Base-by-base conservation (phyloP, 2,329 filamentous ascomycete genomes). In the Colletotrichum ledebouriae region DNA sequence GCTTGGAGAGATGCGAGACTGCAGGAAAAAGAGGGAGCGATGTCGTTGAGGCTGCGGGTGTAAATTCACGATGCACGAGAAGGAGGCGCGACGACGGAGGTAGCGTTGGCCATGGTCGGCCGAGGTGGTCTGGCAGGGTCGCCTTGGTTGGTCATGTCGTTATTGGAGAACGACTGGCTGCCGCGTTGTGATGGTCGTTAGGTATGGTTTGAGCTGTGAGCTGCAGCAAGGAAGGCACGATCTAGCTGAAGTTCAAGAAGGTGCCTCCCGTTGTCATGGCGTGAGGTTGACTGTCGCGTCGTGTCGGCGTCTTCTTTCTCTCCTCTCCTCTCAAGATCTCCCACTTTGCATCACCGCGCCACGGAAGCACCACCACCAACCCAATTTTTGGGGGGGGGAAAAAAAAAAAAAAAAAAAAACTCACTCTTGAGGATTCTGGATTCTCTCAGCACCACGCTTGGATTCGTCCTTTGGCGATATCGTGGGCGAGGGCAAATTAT, bases 41-140 rank as follows among this genome's bases (percentile, higher is more conserved):
- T 10, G 46, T 5, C 20, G 37, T 67, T 46, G 20, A 59, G 39
- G 13, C 53, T 50, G 53, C 53, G 61, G 13, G 53, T 37, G 33
- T 17, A 17, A 64, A 59, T 41, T 58, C 55, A 47, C 53, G 60
- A 53, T 65, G 47, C 53, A 15, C 17, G 41, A 41, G 17, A 5
- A 59, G 55, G 12, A 59, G 50, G 17, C 49, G 65, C 33, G 65
- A 63, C 20, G 63, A 66, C 29, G 63, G 63, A 61, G 29, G 53
- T 46, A 13, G 53, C 39, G 5, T 44, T 13, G 5, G 55, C 46
- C 65, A 67, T 64, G 5, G 37, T 9, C 12, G 25, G 49, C 12
- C 49, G 13, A n/a, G n/a, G 52, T 53, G 25, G 34, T 37, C 39
- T n/a, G 42, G n/a, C 12, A 46, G 42, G 42, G n/a, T 39, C 34